These are phyloP conservation scores for Ceratorhiza oryzae-sativae DNA, from an alignment of 1,284 basidiomycete species.

Conservation along the genomic window DNA sequence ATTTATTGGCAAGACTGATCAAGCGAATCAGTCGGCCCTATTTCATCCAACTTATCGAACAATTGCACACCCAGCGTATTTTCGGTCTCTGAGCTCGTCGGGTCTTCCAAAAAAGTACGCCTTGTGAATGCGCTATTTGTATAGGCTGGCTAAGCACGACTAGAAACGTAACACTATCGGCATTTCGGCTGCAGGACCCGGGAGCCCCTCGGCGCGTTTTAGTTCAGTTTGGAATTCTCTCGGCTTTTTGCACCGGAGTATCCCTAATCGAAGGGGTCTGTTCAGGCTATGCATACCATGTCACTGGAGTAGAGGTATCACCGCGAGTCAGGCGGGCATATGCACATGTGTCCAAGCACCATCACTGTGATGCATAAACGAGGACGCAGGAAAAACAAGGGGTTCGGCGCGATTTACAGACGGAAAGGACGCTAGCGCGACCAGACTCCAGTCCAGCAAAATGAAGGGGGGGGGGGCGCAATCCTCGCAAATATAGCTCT, in stretches of 20 bases:
- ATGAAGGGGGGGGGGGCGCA: neutral
- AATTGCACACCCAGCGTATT: neutral
- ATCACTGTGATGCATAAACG: neutral
- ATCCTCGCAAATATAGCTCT: neutral
- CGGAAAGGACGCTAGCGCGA: too few relatives aligned
- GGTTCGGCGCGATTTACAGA: neutral
- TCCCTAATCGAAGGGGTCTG: neutral
- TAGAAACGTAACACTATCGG: neutral
- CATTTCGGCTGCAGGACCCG: neutral
- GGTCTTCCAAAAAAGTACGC: neutral
- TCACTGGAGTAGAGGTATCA: neutral
- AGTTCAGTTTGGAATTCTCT: neutral
- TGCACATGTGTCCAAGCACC: neutral
- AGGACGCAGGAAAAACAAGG: neutral
- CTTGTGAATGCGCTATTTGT: neutral
- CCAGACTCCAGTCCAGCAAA: neutral
- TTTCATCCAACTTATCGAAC: too few relatives aligned
- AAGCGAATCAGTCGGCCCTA: too few relatives aligned
- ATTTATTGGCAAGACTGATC: too few relatives aligned
- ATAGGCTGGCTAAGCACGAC: neutral
- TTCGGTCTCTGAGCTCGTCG: neutral
- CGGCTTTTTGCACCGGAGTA: neutral
- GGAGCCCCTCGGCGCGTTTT: neutral
- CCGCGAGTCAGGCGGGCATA: neutral
- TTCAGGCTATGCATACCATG: neutral